Evolutionary conservation across 106 monocot genomes (phyloP).

Genomic region (Acorus gramineus): DNA sequence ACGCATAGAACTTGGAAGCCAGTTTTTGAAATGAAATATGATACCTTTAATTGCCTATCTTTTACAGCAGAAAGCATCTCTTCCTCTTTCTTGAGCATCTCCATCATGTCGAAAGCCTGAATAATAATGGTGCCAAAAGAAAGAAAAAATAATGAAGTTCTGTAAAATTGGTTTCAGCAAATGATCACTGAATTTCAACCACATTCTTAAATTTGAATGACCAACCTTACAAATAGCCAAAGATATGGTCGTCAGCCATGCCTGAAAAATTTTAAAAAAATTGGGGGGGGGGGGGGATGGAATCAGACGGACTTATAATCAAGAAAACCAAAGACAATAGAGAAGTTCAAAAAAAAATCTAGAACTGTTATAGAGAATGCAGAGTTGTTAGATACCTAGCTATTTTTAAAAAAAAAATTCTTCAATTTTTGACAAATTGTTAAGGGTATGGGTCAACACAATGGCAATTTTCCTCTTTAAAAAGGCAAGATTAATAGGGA

Average conservation of each 20-base stretch:
- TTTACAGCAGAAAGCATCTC: slow-evolving; percentile 87
- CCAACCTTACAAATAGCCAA: slow-evolving; percentile 79
- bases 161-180: background rate
- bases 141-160: background rate
- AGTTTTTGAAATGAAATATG: background rate
- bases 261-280: slow-evolving; percentile 38
- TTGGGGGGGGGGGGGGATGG: background rate
- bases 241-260: slow-evolving; percentile 77
- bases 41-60: slow-evolving; percentile 62
- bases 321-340: background rate
- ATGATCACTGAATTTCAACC: background rate
- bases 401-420: too few relatives aligned
- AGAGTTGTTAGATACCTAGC: too few relatives aligned
- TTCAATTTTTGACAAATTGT: too few relatives aligned
- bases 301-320: background rate
- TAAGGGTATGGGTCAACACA: too few relatives aligned
- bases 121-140: background rate
- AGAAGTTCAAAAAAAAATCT: background rate
- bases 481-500: too few relatives aligned
- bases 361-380: too few relatives aligned
- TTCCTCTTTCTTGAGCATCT: slow-evolving; percentile 98
- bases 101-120: slow-evolving; percentile 88
- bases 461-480: too few relatives aligned
- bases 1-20: too few relatives aligned
- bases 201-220: background rate